These are phyloP conservation scores for Chlamydomonas applanata DNA, from an alignment of 139 green algal genomes.

Conservation along the genomic window DNA sequence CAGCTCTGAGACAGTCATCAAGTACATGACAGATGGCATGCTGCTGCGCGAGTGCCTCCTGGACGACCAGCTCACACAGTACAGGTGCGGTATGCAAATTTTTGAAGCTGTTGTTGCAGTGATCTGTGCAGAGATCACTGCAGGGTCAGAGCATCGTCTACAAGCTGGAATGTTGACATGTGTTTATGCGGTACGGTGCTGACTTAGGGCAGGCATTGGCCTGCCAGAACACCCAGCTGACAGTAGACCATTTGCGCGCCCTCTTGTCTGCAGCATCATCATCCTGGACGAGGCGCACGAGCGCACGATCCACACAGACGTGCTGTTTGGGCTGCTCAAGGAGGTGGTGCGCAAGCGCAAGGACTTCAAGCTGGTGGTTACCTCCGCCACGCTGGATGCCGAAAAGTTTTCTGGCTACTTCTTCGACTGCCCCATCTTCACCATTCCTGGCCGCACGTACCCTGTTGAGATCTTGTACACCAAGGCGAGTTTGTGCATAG, in stretches of 20 bases:
- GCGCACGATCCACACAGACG: constrained; percentile 95
- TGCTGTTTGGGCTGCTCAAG: constrained; percentile 98
- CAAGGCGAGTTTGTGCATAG: constrained; percentile 27
- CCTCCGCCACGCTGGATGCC: constrained; percentile 90
- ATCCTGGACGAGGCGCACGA: constrained; percentile 98
- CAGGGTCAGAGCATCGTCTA: no score
- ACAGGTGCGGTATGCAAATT: constrained; percentile 27
- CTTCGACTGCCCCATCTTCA: constrained; percentile 88
- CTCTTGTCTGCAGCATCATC: constrained; percentile 64
- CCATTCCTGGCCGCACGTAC: constrained; percentile 90
- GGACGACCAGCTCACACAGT: constrained; percentile 74
- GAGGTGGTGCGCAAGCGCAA: constrained; percentile 39
- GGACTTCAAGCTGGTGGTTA: constrained; percentile 78
- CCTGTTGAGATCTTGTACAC: constrained; percentile 94
- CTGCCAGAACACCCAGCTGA: no score
- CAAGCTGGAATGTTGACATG: no score
- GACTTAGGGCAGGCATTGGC: no score
- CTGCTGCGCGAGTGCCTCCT: constrained; percentile 92
- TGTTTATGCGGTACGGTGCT: no score
- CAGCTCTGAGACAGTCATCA: constrained; percentile 85
- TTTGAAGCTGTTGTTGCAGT: no score
- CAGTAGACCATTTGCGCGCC: no score
- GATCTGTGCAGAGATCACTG: no score
- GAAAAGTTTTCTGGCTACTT: constrained; percentile 97
- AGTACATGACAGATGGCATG: constrained; percentile 98